Conservation (phyloP, 208 protist species). For the Endotrypanum monterogeii region DNA sequence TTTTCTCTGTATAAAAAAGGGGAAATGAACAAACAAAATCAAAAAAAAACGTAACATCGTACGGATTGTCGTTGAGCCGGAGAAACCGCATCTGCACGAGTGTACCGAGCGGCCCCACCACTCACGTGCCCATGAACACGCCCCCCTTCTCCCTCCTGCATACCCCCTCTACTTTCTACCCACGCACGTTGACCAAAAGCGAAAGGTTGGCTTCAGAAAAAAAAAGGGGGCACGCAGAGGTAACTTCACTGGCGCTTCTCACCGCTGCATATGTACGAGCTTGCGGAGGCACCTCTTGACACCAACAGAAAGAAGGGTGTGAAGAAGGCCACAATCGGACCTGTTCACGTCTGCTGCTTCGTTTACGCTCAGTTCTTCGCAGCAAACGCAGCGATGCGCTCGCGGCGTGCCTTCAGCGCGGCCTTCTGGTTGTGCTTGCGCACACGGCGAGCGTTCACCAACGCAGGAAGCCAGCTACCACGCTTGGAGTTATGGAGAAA, state of each 20-base stretch:
- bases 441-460: constrained; percentile 83
- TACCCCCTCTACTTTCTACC: background rate
- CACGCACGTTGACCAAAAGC: too few species aligned
- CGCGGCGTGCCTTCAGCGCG: constrained; percentile 71
- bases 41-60: constrained; percentile 1
- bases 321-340: too few species aligned
- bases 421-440: constrained; percentile 91
- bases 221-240: background rate
- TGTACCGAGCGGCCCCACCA: background rate
- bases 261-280: background rate
- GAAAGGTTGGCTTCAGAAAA: background rate
- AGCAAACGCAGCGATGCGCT: constrained; percentile 62
- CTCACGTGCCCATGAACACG: background rate
- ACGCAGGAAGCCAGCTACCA: constrained; percentile 76
- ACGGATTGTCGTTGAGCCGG: background rate
- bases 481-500: constrained; percentile 82
- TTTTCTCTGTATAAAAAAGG: too few species aligned
- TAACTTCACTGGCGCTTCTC: background rate
- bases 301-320: background rate
- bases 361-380: constrained; percentile 35
- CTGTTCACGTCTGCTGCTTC: background rate
- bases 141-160: too few species aligned
- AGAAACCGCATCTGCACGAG: background rate
- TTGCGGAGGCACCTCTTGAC: background rate
- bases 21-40: constrained; percentile 8